Percentiles rank a stretch among this genome's conserved stretches.
phyloP scores from a whole-genome alignment of 306 rosid species.

The Crotalaria pallida region DNA sequence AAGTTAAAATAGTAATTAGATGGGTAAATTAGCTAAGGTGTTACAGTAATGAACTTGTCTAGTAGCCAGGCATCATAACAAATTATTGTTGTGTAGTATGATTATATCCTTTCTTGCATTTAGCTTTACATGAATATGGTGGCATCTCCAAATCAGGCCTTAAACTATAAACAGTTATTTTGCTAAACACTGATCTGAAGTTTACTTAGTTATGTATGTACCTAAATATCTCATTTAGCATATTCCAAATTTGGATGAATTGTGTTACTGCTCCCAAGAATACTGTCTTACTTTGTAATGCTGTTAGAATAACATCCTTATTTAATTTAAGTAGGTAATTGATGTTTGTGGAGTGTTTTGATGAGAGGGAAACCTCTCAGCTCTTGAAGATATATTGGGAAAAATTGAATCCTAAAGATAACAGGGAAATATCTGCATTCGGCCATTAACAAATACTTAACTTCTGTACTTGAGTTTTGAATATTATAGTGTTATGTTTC shows the following conservation, averaged over 20 bases:
- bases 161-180: not conserved
- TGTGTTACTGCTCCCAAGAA: not conserved
- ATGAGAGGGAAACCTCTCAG: too few relatives aligned
- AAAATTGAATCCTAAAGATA: too few relatives aligned
- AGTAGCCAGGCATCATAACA: not conserved
- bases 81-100: not conserved
- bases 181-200: not conserved
- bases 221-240: too few relatives aligned
- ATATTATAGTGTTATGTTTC: too few relatives aligned
- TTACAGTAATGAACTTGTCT: not conserved
- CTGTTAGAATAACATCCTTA: slow-evolving; percentile 32
- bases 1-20: too few relatives aligned
- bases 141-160: not conserved
- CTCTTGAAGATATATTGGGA: too few relatives aligned
- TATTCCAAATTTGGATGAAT: not conserved
- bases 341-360: too few relatives aligned
- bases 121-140: not conserved
- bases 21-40: too few relatives aligned
- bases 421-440: slow-evolving; percentile 58
- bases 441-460: too few relatives aligned
- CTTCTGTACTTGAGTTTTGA: too few relatives aligned
- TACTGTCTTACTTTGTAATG: slow-evolving; percentile 21
- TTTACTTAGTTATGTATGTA: not conserved
- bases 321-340: too few relatives aligned
- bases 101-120: not conserved